Conservation (phyloP, 2,329 filamentous ascomycete genomes). For the Microcyclospora pomicola region DNA sequence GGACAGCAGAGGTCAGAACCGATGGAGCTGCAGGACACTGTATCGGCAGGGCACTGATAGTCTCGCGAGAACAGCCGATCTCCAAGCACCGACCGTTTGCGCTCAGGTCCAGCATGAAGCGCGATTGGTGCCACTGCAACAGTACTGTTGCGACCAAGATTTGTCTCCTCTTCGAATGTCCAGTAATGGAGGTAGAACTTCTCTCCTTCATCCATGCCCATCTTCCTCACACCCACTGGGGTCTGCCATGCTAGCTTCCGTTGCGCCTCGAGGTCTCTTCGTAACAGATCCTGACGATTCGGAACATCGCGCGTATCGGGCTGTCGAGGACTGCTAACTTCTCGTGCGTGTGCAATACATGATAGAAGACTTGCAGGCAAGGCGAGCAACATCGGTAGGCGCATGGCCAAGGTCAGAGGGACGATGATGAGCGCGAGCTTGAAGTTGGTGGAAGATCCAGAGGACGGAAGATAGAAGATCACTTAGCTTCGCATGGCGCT, state of each 20-base stretch:
- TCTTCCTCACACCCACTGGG: conserved; percentile 57
- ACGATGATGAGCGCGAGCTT: no score
- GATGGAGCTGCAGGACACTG: conserved; percentile 49
- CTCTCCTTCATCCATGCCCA: conserved; percentile 54
- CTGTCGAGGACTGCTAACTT: no score
- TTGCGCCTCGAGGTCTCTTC: conserved; percentile 20
- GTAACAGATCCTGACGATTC: no score
- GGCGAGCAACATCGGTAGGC: no score
- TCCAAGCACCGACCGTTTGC: conserved; percentile 6
- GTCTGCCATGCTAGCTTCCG: conserved; percentile 26
- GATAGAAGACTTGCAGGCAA: no score
- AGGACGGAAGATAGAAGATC: no score
- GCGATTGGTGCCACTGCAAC: conserved; percentile 31
- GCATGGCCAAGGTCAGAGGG: no score
- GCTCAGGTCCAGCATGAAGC: conserved; percentile 31
- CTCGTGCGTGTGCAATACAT: no score
- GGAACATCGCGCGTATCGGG: no score
- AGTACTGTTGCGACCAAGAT: conserved; percentile 18
- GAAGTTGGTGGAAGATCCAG: no score
- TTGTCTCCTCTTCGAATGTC: conserved; percentile 25
- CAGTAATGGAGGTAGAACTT: conserved; percentile 61
- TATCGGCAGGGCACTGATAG: conserved; percentile 53
- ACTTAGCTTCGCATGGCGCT: no score
- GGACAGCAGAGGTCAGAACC: conserved; percentile 61
- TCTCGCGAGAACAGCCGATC: conserved; percentile 37